Evolutionary conservation across 306 rosid species (phyloP).

Genomic region (Sicyos baderoa): DNA sequence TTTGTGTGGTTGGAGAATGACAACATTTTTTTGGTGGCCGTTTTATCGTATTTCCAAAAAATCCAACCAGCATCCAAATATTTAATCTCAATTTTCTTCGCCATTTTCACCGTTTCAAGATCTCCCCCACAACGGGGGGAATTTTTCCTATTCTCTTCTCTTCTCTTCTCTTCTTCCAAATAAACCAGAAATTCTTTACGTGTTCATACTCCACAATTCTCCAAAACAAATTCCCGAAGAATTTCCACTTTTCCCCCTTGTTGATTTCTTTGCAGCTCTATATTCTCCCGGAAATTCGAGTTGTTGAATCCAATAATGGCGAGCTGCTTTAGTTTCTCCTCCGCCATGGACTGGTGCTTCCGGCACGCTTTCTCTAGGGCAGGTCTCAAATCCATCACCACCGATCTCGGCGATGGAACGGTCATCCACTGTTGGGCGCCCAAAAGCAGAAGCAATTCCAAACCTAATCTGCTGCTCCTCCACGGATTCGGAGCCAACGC

Average conservation of each 20-base stretch:
- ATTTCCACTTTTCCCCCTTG: background rate
- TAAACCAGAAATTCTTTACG: conserved; percentile 1
- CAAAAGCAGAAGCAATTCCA: conserved; percentile 25
- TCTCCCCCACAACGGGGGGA: background rate
- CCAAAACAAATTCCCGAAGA: background rate
- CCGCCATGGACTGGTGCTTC: conserved; percentile 48
- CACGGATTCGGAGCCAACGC: conserved; percentile 85
- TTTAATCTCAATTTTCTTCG: too few species aligned
- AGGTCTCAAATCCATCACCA: conserved; percentile 46
- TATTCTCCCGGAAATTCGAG: background rate
- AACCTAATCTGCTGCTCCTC: conserved; percentile 45
- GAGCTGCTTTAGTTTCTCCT: conserved; percentile 45
- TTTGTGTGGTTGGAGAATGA: background rate
- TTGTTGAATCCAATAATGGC: conserved; percentile 13
- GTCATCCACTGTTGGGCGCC: conserved; percentile 70
- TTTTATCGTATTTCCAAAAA: too few species aligned
- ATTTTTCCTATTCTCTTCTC: background rate
- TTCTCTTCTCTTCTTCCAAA: background rate
- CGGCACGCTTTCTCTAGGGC: conserved; percentile 41
- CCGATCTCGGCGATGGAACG: conserved; percentile 55
- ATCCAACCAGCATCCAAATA: too few species aligned
- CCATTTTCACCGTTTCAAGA: background rate
- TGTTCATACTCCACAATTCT: background rate
- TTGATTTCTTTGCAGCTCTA: background rate
- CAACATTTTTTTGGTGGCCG: too few species aligned